Conservation (phyloP, 1,139 yeast genomes). For the Saccharomyces hybrid region DNA sequence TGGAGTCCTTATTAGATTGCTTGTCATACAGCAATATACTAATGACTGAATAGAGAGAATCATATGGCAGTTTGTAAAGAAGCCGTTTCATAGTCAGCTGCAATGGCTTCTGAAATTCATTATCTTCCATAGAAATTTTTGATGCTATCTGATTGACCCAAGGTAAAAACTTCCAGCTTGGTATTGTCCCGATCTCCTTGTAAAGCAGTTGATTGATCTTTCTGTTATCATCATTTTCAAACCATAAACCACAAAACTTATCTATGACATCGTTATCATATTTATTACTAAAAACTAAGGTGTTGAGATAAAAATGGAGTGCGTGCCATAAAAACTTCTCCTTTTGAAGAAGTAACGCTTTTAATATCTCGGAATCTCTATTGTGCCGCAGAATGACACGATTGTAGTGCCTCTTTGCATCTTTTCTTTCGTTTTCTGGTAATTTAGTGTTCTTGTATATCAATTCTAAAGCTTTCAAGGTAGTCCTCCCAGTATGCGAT, state of each 20-base stretch:
- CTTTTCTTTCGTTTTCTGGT: slow-evolving; percentile 40
- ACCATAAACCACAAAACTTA: slow-evolving; percentile 80
- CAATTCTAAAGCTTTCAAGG: slow-evolving; percentile 42
- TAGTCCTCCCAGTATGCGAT: slow-evolving; percentile 37
- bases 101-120: slow-evolving; percentile 51
- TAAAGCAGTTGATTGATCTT: slow-evolving; percentile 35
- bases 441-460: slow-evolving; percentile 39
- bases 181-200: slow-evolving; percentile 38
- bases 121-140: slow-evolving; percentile 45
- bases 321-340: slow-evolving; percentile 48
- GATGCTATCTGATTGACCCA: slow-evolving; percentile 86
- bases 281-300: slow-evolving; percentile 42
- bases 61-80: slow-evolving; percentile 65
- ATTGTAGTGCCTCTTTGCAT: slow-evolving; percentile 45
- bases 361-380: slow-evolving; percentile 45
- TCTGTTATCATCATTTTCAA: slow-evolving; percentile 48
- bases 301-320: slow-evolving; percentile 50
- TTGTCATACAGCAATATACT: slow-evolving; percentile 46
- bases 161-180: slow-evolving; percentile 56
- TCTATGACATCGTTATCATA: slow-evolving; percentile 58
- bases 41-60: slow-evolving; percentile 60
- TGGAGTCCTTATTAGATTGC: slow-evolving; percentile 27
- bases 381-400: slow-evolving; percentile 43
- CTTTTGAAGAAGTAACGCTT: slow-evolving; percentile 35
- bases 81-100: slow-evolving; percentile 44